These are phyloP conservation scores for Globisporangium spinosum DNA, from an alignment of 352 stramenopile genomes.

Conservation along the genomic window DNA sequence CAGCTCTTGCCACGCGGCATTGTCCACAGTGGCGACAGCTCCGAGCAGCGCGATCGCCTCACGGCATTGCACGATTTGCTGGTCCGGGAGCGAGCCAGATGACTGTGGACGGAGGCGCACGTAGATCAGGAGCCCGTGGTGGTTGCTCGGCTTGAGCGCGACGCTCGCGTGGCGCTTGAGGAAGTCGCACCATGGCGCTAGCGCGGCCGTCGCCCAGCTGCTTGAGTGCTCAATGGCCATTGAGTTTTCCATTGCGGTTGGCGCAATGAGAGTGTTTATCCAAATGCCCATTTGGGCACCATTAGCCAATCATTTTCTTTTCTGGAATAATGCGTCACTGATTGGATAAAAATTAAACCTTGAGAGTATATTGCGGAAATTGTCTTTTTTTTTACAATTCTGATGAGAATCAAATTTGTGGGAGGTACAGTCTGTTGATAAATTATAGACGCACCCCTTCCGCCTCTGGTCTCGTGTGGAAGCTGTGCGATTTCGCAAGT, in stretches of 20 bases:
- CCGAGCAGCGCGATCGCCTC: constrained; percentile 13
- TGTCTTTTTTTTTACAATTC: too few species aligned
- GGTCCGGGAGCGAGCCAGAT: not conserved
- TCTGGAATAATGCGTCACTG: not conserved
- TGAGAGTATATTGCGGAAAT: too few species aligned
- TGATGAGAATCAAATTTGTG: not conserved
- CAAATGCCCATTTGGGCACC: not conserved
- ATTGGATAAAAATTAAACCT: not conserved
- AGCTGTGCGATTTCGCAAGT: too few species aligned
- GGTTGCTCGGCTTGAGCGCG: not conserved
- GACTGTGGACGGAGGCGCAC: not conserved
- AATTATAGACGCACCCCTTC: too few species aligned
- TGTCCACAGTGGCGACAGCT: constrained; percentile 11
- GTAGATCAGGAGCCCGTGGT: constrained; percentile 4
- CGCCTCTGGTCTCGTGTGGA: too few species aligned
- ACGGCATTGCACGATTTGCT: not conserved
- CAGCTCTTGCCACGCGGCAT: constrained; percentile 9
- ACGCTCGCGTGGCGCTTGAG: constrained; percentile 5
- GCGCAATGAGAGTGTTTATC: too few species aligned
- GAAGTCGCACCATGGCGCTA: constrained; percentile 15
- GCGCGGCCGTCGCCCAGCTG: not conserved
- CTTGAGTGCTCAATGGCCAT: not conserved
- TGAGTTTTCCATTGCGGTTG: not conserved
- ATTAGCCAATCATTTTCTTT: not conserved
- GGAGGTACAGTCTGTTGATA: not conserved